These are phyloP conservation scores for Prunus yedoensis DNA, from an alignment of 331 rosid species.

Conservation along the genomic window DNA sequence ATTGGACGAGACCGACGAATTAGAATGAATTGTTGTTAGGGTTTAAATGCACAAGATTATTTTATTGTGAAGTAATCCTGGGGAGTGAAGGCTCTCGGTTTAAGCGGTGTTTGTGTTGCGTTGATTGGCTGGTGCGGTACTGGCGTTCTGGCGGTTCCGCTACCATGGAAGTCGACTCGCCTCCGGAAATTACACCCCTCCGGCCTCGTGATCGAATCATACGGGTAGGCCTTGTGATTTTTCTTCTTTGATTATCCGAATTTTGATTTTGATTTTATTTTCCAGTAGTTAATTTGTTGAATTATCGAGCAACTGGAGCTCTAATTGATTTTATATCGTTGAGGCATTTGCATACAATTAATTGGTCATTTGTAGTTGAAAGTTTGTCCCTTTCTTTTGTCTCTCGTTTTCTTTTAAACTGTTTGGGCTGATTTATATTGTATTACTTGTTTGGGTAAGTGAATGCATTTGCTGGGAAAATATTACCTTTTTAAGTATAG, in stretches of 20 bases:
- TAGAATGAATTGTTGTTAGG: neutral
- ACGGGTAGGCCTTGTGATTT: constrained; percentile 39
- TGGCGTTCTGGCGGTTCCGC: constrained; percentile 52
- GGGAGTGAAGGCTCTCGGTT: constrained; percentile 55
- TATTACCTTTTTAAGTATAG: neutral
- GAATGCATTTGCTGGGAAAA: neutral
- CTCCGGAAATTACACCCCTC: constrained; percentile 43
- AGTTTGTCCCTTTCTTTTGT: neutral
- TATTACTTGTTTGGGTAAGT: neutral
- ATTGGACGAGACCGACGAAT: neutral
- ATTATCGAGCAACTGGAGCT: neutral
- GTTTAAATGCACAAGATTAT: neutral
- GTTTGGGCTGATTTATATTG: neutral
- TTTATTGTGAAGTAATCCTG: constrained; percentile 41
- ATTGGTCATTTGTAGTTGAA: neutral
- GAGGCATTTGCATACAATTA: neutral
- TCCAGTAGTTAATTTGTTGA: neutral
- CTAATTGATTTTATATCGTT: neutral
- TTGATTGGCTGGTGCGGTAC: constrained; percentile 46
- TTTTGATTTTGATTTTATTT: neutral
- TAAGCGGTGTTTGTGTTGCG: constrained; percentile 54
- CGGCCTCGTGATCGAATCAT: constrained; percentile 67
- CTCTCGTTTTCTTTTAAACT: neutral
- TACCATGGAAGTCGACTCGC: constrained; percentile 66
- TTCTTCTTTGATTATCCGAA: neutral